phyloP scores from a whole-genome alignment of 805 yeast species.

The Myxozyma vanderwaltii region DNA sequence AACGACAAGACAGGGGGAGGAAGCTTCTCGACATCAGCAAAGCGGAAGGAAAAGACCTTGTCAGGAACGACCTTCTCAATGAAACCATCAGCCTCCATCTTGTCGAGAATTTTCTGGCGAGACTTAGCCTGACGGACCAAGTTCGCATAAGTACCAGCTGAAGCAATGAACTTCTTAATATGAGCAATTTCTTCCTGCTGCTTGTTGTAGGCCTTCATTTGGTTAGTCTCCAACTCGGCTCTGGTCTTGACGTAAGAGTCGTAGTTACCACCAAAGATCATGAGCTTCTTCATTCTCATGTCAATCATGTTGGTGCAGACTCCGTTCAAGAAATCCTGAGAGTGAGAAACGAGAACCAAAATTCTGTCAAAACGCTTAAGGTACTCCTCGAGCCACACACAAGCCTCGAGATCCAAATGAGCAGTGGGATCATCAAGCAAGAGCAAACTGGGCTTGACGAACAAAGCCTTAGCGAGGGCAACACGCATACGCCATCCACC shows the following conservation, averaged over 20 bases:
- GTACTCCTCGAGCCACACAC: slow-evolving; percentile 99
- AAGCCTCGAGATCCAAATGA: slow-evolving; percentile 97
- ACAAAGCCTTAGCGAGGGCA: slow-evolving; percentile 94
- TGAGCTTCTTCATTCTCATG: slow-evolving; percentile 79
- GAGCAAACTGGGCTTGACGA: slow-evolving; percentile 94
- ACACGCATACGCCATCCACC: slow-evolving; percentile 99
- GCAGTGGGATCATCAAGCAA: slow-evolving; percentile 99
- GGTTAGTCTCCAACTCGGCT: slow-evolving; percentile 90
- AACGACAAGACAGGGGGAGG: slow-evolving; percentile 99
- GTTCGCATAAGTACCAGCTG: slow-evolving; percentile 99
- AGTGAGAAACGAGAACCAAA: slow-evolving; percentile 92
- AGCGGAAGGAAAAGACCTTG: slow-evolving; percentile 89
- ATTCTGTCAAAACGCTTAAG: slow-evolving; percentile 92
- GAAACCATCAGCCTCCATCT: slow-evolving; percentile 98
- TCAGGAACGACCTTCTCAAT: slow-evolving; percentile 91
- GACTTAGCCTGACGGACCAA: slow-evolving; percentile 98
- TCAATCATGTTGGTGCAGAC: slow-evolving; percentile 98
- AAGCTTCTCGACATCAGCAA: slow-evolving; percentile 92
- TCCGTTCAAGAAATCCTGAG: slow-evolving; percentile 99
- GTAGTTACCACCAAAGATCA: slow-evolving; percentile 94
- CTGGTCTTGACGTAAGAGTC: slow-evolving; percentile 96
- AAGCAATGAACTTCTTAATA: slow-evolving; percentile 97
- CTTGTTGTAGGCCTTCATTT: slow-evolving; percentile 94
- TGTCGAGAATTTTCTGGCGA: slow-evolving; percentile 97
- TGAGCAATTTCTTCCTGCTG: slow-evolving; percentile 99